Percentiles rank a stretch among this genome's conserved stretches.
These are phyloP conservation scores for Cnidoscolus chayamansa DNA, from an alignment of 441 rosid genomes.

Conservation along the genomic window DNA sequence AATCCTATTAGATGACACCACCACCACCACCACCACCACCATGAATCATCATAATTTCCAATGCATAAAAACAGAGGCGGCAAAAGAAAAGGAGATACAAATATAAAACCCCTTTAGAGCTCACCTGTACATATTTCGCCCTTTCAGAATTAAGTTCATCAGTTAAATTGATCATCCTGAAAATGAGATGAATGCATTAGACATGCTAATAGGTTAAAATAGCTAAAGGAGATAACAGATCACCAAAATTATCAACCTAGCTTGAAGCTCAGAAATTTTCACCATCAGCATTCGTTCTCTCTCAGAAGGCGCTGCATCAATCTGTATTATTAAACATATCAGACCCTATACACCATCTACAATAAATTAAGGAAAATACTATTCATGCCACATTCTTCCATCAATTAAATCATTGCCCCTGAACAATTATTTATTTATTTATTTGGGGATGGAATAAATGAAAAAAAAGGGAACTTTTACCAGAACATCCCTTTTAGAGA, in stretches of 20 bases:
- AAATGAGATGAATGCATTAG: slow-evolving; percentile 15
- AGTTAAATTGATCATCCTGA: slow-evolving; percentile 69
- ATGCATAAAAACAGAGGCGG: background rate
- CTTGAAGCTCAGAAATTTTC: slow-evolving; percentile 70
- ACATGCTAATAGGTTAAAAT: slow-evolving; percentile 7
- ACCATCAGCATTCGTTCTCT: slow-evolving; percentile 67
- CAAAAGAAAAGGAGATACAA: background rate
- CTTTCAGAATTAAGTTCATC: slow-evolving; percentile 77
- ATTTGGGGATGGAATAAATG: background rate
- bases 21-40: background rate
- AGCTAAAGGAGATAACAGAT: slow-evolving; percentile 11
- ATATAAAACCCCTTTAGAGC: slow-evolving; percentile 25
- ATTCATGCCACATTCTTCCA: background rate
- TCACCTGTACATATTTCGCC: slow-evolving; percentile 64
- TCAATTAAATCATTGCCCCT: background rate
- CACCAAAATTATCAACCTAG: slow-evolving; percentile 49
- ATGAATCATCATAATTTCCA: background rate
- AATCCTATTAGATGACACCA: background rate
- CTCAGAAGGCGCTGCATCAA: slow-evolving; percentile 56
- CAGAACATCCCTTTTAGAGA: background rate
- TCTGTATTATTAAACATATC: slow-evolving; percentile 43
- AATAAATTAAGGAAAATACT: background rate
- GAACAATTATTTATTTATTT: background rate
- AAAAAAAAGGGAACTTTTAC: background rate
- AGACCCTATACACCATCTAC: slow-evolving; percentile 2